These are phyloP conservation scores for Leccinum subgranulosum DNA, from an alignment of 768 basidiomycete species.

Conservation along the genomic window DNA sequence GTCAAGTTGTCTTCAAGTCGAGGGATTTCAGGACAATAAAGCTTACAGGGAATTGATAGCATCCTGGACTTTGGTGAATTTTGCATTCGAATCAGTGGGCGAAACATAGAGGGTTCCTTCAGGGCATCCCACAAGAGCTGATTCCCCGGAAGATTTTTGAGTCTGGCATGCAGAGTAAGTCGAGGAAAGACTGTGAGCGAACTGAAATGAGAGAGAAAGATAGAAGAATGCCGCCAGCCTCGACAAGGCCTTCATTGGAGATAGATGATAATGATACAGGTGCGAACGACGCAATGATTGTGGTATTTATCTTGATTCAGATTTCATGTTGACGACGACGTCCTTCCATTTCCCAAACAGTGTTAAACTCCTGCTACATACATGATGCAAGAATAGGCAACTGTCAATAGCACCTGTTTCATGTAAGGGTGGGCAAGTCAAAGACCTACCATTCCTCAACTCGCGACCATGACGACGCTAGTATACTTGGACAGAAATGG, in stretches of 20 bases:
- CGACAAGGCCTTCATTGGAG: conserved; percentile 8
- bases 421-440: not conserved
- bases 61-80: conserved; percentile 50
- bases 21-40: not conserved
- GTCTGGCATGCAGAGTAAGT: conserved; percentile 48
- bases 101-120: conserved; percentile 61
- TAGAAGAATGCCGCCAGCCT: conserved; percentile 3
- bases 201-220: not conserved
- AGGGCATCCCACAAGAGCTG: conserved; percentile 53
- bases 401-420: not conserved
- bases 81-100: conserved; percentile 39
- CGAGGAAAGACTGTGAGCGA: conserved; percentile 40
- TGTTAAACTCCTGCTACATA: not conserved
- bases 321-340: not conserved
- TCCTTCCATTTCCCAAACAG: not conserved
- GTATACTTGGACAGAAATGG: not conserved
- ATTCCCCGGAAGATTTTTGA: conserved; percentile 39
- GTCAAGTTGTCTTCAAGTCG: not conserved
- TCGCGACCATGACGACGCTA: no score
- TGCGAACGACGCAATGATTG: not conserved
- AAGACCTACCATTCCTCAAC: not conserved
- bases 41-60: conserved; percentile 57
- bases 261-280: not conserved
- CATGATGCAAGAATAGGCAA: not conserved
- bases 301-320: not conserved